These are phyloP conservation scores for Mucor plumbeus DNA, from an alignment of 371 early-diverging fungal species.

Conservation along the genomic window DNA sequence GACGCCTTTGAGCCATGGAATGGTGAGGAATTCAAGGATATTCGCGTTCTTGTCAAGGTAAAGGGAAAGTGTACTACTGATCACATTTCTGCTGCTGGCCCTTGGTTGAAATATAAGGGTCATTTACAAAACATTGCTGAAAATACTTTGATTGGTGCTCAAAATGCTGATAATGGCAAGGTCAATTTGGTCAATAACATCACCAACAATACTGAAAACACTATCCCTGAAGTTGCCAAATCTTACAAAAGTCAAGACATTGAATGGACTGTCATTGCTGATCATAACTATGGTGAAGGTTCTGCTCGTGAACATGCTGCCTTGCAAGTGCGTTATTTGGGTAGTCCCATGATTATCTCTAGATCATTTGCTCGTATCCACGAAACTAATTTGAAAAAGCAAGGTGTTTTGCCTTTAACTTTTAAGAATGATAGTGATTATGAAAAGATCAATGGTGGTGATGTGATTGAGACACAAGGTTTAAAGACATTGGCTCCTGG, in stretches of 20 bases:
- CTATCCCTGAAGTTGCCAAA: conserved; percentile 91
- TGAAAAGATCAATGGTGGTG: conserved; percentile 76
- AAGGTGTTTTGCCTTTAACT: conserved; percentile 94
- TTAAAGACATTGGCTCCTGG: conserved; percentile 70
- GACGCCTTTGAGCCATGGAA: conserved; percentile 82
- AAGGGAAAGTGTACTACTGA: conserved; percentile 98
- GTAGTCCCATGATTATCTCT: conserved; percentile 88
- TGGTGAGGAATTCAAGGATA: conserved; percentile 78
- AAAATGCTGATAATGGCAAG: conserved; percentile 89
- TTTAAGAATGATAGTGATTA: conserved; percentile 87
- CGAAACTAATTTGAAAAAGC: conserved; percentile 98
- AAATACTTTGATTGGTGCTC: conserved; percentile 95
- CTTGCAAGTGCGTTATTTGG: conserved; percentile 91
- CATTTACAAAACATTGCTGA: conserved; percentile 96
- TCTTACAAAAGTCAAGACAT: conserved; percentile 82
- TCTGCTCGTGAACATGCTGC: conserved; percentile 98
- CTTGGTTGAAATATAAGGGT: conserved; percentile 97
- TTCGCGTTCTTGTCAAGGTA: conserved; percentile 88
- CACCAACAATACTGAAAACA: conserved; percentile 70
- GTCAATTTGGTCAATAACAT: conserved; percentile 84
- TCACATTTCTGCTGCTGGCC: conserved; percentile 95
- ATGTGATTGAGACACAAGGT: conserved; percentile 83
- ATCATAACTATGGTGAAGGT: conserved; percentile 98
- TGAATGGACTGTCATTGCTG: conserved; percentile 93
- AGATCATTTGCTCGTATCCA: conserved; percentile 97